phyloP scores from a whole-genome alignment of 192 early-diverging fungal genomes.

The Backusella morwellensis region DNA sequence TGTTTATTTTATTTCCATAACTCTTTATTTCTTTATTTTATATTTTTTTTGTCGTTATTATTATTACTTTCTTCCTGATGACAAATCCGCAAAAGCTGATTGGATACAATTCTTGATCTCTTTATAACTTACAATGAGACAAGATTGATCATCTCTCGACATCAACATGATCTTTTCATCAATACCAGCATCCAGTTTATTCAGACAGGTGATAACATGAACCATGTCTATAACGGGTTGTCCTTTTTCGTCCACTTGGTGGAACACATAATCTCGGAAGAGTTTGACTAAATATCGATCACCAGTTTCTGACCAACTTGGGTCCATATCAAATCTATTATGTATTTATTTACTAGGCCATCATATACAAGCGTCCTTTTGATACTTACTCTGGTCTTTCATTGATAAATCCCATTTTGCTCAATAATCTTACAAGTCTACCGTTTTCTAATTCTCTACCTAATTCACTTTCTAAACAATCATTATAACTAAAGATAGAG shows the following conservation, averaged over 20 bases:
- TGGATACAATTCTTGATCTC: slow-evolving; percentile 94
- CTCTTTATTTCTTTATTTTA: neutral
- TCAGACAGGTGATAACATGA: slow-evolving; percentile 89
- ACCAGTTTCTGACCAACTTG: slow-evolving; percentile 97
- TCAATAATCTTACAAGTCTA: slow-evolving; percentile 81
- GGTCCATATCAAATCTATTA: slow-evolving; percentile 79
- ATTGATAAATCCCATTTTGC: slow-evolving; percentile 92
- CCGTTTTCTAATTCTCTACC: slow-evolving; percentile 89
- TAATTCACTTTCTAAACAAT: slow-evolving; percentile 78
- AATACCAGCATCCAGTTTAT: slow-evolving; percentile 94
- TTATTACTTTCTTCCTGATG: slow-evolving; percentile 35
- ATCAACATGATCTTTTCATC: slow-evolving; percentile 92
- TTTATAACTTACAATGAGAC: slow-evolving; percentile 91
- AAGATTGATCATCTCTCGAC: slow-evolving; percentile 95
- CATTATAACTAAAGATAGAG: slow-evolving; percentile 51
- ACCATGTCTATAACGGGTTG: slow-evolving; percentile 83
- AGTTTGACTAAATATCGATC: slow-evolving; percentile 96
- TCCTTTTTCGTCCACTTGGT: slow-evolving; percentile 83
- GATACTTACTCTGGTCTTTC: slow-evolving; percentile 78
- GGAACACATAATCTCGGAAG: slow-evolving; percentile 98
- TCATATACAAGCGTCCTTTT: slow-evolving; percentile 25
- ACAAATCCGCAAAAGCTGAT: slow-evolving; percentile 77
- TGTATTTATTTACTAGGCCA: neutral
- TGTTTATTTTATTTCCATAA: neutral
- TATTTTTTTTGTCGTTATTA: neutral